phyloP scores from a whole-genome alignment of 345 rosid species.

The Hibiscus mutabilis region DNA sequence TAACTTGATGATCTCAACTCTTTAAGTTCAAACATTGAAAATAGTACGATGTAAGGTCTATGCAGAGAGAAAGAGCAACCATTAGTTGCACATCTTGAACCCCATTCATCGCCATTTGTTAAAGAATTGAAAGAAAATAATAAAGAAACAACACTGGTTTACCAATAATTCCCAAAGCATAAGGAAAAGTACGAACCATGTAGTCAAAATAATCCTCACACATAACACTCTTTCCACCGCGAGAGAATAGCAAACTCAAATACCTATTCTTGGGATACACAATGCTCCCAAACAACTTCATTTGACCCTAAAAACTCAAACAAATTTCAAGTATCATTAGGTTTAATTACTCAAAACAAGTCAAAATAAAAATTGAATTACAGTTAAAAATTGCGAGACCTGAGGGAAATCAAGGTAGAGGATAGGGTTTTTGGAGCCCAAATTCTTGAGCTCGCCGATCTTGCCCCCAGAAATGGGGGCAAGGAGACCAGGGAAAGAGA shows the following conservation, averaged over 20 bases:
- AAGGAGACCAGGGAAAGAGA: conserved; percentile 72
- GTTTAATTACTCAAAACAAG: background rate
- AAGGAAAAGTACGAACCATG: conserved; percentile 36
- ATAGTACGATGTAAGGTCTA: too few species aligned
- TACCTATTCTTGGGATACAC: conserved; percentile 56
- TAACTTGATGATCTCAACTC: background rate
- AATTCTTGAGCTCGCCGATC: conserved; percentile 72
- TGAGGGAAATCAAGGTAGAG: conserved; percentile 77
- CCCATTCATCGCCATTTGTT: too few species aligned
- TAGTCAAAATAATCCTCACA: conserved; percentile 62
- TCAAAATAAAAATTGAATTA: background rate
- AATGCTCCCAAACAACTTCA: conserved; percentile 85
- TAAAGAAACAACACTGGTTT: too few species aligned
- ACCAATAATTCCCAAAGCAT: too few species aligned
- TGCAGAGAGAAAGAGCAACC: too few species aligned
- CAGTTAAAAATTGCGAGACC: conserved; percentile 19
- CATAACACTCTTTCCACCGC: conserved; percentile 73
- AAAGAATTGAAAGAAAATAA: too few species aligned
- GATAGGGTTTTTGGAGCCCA: conserved; percentile 75
- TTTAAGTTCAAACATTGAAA: background rate
- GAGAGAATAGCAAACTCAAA: conserved; percentile 65
- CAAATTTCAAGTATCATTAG: background rate
- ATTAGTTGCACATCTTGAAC: too few species aligned
- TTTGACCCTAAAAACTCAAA: conserved; percentile 52
- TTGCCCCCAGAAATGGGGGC: conserved; percentile 64